Base-by-base conservation (phyloP, 371 early-diverging fungal species). In the Parasitella parasitica region DNA sequence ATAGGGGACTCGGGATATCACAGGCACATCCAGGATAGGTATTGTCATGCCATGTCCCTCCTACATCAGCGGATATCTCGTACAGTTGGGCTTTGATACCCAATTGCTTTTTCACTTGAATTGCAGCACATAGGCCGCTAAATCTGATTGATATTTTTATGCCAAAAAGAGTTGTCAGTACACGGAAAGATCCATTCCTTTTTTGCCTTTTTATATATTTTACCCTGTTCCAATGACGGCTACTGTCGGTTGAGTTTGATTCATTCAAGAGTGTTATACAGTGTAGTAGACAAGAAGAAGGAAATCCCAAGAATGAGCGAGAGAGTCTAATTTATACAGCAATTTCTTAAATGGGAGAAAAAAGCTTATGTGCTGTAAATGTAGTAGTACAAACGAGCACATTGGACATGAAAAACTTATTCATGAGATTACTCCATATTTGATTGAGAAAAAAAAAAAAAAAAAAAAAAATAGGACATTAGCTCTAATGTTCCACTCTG, bases 31-130 rank as follows among this genome's bases (percentile, higher is more conserved):
- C 88, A 12, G 86, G 87, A 46, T 88, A 88, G 0, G 65, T 78
- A 70, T 88, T 89, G 20, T 67, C 53, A 57, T 73, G 73, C 89
- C 89, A 89, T 13, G 85, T 86, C 15, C 89, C 89, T 0, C 87
- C 87, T 15, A 87, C 67, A 24, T 81, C 84, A 6, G 68, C 64
- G 9, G 73, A 72, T 24, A 76, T 71, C 43, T 89, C 89, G 70
- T 78, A 86, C 16, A 89, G 57, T 30, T 74, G 73, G 43, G 67
- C 78, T 57, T 50, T 72, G 41, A 84, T 62, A 24, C 78, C 76
- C 43, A 86, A 61, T 39, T 83, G 64, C 12, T 81, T 75, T 61
- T 80, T 67, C 0, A 86, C 66, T 26, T 81, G 78, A 34, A 86
- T 80, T 1, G 83, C 86, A 27, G 87, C 84, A 64, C 83, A 82